Evolutionary conservation across 352 stramenopile genomes (phyloP), one percentile per base, ranked within the genome.

Genomic region (Globisporangium ultimum): DNA sequence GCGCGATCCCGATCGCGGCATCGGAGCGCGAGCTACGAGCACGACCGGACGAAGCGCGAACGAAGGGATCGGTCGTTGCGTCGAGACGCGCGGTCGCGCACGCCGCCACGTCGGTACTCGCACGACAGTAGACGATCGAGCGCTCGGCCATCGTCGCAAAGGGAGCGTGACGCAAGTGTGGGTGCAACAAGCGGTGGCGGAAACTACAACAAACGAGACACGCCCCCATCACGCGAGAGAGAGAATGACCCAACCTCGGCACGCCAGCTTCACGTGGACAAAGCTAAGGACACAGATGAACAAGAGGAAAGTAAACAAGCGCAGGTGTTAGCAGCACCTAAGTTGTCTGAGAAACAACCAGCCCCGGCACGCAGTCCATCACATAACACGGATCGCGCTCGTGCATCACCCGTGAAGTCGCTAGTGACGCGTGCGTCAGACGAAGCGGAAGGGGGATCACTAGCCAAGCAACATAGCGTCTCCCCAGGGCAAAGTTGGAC

Each of bases 21-120:
- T 15, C 47, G 55, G 15, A 51, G 60, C 34, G 45, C 24, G 21
- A 42, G 60, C 45, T 32, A 58, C n/a, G 58, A 63, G 4, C 38
- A 28, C 43, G 47, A 55, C 17, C 45, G 54, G 43, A 36, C 36
- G 54, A 51, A 48, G 14, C 28, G 24, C 11, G 17, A 47, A 51
- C 43, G 54, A 52, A n/a, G 42, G 11, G 53, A 47, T 12, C 32
- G 55, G 21, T 36, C 54, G 45, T 57, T 34, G 34, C 34, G 34
- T 45, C 50, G 50, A 15, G 38, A 57, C n/a, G 20, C 24, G 4
- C 52, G 52, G 36, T 8, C 40, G 9, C 52, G 38, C 14, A 10
- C 38, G 21, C 48, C 51, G 51, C 42, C 49, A 20, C 51, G 36
- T 32, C 51, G 20, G 21, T 38, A 18, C 22, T 14, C 21, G 34